These are phyloP conservation scores for Crithidia acanthocephali DNA, from an alignment of 208 protist genomes.

Conservation along the genomic window DNA sequence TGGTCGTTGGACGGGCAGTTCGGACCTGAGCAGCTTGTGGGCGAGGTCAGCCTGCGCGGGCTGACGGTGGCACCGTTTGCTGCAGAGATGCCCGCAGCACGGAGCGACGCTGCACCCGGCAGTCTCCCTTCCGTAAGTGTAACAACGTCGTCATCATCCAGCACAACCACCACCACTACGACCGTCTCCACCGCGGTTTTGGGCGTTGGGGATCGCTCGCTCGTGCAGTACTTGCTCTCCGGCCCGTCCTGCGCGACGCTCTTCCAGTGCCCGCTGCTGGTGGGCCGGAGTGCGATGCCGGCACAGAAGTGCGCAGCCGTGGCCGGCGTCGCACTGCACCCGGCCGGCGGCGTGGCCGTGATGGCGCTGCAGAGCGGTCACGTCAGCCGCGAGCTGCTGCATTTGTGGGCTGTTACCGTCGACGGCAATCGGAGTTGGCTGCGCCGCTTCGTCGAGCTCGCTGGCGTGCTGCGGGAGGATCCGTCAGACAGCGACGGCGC, in stretches of 20 bases:
- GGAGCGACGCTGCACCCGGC: background rate
- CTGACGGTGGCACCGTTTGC: conserved; percentile 25
- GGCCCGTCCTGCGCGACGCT: conserved; percentile 37
- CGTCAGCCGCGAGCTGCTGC: conserved; percentile 34
- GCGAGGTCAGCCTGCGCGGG: conserved; percentile 29
- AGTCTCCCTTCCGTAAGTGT: background rate
- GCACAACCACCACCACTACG: background rate
- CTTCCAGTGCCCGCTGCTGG: conserved; percentile 52
- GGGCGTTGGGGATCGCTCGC: conserved; percentile 43
- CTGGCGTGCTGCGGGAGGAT: background rate
- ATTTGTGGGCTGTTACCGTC: conserved; percentile 46
- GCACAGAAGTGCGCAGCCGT: conserved; percentile 36
- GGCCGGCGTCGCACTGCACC: conserved; percentile 63
- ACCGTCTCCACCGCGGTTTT: conserved; percentile 37
- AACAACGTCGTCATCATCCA: background rate
- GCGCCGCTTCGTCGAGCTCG: conserved; percentile 24
- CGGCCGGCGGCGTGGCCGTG: conserved; percentile 54
- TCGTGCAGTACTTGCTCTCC: conserved; percentile 49
- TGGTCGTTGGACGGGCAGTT: conserved; percentile 17
- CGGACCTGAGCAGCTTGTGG: conserved; percentile 7
- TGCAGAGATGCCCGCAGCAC: background rate
- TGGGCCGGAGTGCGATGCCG: conserved; percentile 33
- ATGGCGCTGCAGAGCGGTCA: conserved; percentile 45
- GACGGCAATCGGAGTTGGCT: conserved; percentile 22
- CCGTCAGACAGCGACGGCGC: background rate